phyloP scores from a whole-genome alignment of 2,329 filamentous ascomycete species.

The Monilinia polystroma region DNA sequence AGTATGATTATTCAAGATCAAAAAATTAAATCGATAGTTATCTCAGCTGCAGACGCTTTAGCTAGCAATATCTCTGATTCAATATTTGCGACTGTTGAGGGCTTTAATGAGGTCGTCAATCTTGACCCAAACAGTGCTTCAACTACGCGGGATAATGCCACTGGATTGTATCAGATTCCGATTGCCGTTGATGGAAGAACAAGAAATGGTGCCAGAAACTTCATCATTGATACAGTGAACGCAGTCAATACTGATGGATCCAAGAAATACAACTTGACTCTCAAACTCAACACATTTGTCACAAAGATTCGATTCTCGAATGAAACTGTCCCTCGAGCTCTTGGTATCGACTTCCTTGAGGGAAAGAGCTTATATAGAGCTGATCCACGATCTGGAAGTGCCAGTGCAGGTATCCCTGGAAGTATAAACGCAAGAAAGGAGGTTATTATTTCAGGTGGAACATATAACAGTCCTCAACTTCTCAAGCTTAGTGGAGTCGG shows the following conservation, averaged over 20 bases:
- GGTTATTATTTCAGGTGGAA: slow-evolving; percentile 51
- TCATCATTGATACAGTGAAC: slow-evolving; percentile 33
- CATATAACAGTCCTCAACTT: slow-evolving; percentile 48
- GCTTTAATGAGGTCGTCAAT: slow-evolving; percentile 24
- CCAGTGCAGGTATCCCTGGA: slow-evolving; percentile 31
- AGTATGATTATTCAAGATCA: slow-evolving; percentile 28
- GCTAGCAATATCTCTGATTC: background rate
- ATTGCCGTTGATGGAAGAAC: slow-evolving; percentile 28
- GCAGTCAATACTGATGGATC: slow-evolving; percentile 28
- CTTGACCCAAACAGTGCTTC: slow-evolving; percentile 33
- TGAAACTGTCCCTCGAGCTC: slow-evolving; percentile 39
- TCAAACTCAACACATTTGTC: slow-evolving; percentile 36
- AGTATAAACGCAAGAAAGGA: slow-evolving; percentile 37
- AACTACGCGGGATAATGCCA: slow-evolving; percentile 30
- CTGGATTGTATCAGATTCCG: slow-evolving; percentile 35
- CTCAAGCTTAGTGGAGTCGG: slow-evolving; percentile 49
- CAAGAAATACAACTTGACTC: slow-evolving; percentile 23
- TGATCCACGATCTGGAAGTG: slow-evolving; percentile 41
- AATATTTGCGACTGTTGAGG: background rate
- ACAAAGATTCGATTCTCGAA: slow-evolving; percentile 41
- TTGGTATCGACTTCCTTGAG: slow-evolving; percentile 45
- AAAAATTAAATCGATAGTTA: slow-evolving; percentile 18
- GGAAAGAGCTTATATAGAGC: slow-evolving; percentile 46
- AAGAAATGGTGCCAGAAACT: slow-evolving; percentile 32
- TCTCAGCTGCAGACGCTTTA: background rate